Evolutionary conservation across 768 basidiomycete genomes (phyloP), one percentile per base, ranked within the genome.

Genomic region (Mycena pura): DNA sequence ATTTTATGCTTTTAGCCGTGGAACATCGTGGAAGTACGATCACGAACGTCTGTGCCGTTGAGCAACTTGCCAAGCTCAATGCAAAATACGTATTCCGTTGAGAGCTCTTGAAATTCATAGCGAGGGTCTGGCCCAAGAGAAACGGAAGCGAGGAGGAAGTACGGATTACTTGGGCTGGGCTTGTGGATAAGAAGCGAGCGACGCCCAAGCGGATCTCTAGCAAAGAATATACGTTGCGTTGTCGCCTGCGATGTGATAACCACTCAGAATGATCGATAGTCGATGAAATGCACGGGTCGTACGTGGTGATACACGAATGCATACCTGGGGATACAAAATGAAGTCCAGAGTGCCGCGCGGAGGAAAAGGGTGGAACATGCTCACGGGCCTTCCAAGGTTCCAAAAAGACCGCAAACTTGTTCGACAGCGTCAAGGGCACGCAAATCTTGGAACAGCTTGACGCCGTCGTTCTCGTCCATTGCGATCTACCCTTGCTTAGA

Each of bases 271-370:
- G 63, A 28, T 53, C n/a, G n/a, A n/a, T n/a, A n/a, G 36, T 65
- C n/a, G 34, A 36, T 24, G 24, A 45, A 29, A 40, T 49, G 29
- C 19, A 49, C 40, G 29, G 21, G 14, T 14, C 85, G 50, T 70
- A 91, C 93, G 68, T 91, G 83, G 70, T 88, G 94, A 70, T 86
- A 93, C 1, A 88, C 85, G 64, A 95, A 87, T 0, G 92, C 93
- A 72, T 93, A 93, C 46, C 91, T 93, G 65, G 50, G 25, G 17
- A 15, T 27, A 17, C 3, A 10, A 1, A 19, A 25, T 48, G 45
- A 53, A 39, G 14, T 40, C n/a, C 17, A 15, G 55, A 49, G 45
- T n/a, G n/a, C n/a, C n/a, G n/a, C n/a, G 45, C 29, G 15, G 36
- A 41, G 5, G n/a, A 7, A 6, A 27, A n/a, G 22, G 7, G 55